Evolutionary conservation across 257 asterid genomes (phyloP).

Genomic region (Solanum ossicruentum): DNA sequence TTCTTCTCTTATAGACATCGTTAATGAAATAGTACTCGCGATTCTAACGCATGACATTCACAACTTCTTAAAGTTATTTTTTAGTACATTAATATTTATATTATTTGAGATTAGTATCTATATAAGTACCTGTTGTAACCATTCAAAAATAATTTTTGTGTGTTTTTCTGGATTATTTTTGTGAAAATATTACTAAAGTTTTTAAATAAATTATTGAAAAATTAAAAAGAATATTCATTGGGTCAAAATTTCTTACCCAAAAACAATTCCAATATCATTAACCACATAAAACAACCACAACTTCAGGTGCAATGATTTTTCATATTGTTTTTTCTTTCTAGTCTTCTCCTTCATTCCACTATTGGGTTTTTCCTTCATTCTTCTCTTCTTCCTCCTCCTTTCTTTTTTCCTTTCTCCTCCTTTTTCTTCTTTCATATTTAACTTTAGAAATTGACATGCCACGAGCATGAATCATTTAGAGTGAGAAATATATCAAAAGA

Average conservation of each 20-base stretch:
- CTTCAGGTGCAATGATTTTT: neutral
- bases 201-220: neutral
- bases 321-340: neutral
- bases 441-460: neutral
- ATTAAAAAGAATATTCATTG: neutral
- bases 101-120: neutral
- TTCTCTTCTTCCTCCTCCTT: neutral
- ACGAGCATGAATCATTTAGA: neutral
- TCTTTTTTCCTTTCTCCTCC: neutral
- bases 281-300: neutral
- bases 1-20: too few species aligned
- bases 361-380: neutral
- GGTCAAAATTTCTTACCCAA: neutral
- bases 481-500: neutral
- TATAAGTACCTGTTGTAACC: neutral
- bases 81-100: neutral
- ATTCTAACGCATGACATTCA: neutral
- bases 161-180: neutral
- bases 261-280: neutral
- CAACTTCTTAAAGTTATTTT: neutral
- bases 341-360: neutral
- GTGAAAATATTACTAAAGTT: neutral
- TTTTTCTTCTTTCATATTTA: neutral
- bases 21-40: neutral
- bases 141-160: neutral